phyloP scores from a whole-genome alignment of 108 stramenopile genomes.

The Nannochloropsis oceanica region DNA sequence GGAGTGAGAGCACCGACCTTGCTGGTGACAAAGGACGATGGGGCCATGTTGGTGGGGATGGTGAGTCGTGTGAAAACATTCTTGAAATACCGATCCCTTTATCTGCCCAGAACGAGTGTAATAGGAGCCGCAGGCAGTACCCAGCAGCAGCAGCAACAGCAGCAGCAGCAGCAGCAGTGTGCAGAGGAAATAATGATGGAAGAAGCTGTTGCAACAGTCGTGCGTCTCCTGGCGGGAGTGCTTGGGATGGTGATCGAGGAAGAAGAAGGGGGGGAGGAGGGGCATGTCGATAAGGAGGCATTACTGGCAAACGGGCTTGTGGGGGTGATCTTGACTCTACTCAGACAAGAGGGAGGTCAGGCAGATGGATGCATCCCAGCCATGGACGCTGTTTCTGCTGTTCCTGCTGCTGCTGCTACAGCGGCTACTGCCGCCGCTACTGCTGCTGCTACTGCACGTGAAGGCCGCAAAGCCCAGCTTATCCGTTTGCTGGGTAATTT shows the following conservation, averaged over 20 bases:
- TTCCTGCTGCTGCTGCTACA: too few species aligned
- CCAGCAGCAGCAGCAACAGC: too few species aligned
- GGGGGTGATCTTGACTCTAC: not conserved
- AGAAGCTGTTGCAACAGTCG: not conserved
- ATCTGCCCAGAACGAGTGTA: too few species aligned
- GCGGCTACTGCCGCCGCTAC: too few species aligned
- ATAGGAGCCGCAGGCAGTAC: too few species aligned
- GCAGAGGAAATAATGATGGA: not conserved
- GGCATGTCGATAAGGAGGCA: not conserved
- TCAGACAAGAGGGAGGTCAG: not conserved
- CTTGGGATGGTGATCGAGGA: not conserved
- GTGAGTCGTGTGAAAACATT: too few species aligned
- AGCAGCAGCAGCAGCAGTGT: too few species aligned
- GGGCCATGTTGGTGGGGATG: too few species aligned
- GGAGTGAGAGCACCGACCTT: too few species aligned
- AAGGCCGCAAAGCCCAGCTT: constrained; percentile 26
- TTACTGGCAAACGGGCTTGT: not conserved
- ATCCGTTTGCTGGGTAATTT: constrained; percentile 30
- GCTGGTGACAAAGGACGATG: too few species aligned
- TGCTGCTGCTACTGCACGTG: not conserved
- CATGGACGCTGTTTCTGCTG: not conserved
- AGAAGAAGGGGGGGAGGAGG: not conserved
- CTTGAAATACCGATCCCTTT: too few species aligned
- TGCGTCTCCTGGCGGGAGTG: not conserved
- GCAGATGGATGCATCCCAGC: not conserved